phyloP scores from a whole-genome alignment of 2,329 filamentous ascomycete species.

The Cercospora janseana region DNA sequence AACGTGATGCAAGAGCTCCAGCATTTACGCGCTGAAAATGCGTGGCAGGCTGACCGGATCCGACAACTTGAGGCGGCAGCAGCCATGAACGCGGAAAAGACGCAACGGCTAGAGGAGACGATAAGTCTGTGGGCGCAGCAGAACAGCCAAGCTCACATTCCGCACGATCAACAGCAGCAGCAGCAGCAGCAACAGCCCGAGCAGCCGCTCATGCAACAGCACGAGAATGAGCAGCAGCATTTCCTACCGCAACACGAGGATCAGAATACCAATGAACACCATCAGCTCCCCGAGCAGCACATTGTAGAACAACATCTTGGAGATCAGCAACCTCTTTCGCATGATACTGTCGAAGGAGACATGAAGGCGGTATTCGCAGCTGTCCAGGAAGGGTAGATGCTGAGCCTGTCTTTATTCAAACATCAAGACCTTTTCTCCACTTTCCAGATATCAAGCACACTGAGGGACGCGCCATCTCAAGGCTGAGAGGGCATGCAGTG shows the following conservation, averaged over 20 bases:
- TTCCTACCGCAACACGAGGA: constrained; percentile 1
- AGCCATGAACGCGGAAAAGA: constrained; percentile 9
- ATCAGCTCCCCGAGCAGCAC: constrained; percentile 3
- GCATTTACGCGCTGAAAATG: constrained; percentile 43
- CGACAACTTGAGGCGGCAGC: constrained; percentile 26
- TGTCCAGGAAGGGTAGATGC: neutral
- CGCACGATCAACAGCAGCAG: constrained; percentile 8
- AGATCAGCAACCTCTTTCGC: neutral
- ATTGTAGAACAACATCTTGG: constrained; percentile 1
- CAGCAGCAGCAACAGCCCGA: constrained; percentile 8
- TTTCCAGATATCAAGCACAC: no score
- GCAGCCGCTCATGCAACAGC: neutral
- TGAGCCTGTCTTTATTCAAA: neutral
- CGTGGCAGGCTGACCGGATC: constrained; percentile 42
- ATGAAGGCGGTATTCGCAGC: constrained; percentile 4
- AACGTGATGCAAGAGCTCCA: constrained; percentile 42
- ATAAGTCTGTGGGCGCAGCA: constrained; percentile 19
- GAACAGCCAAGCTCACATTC: constrained; percentile 2
- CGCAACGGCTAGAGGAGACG: constrained; percentile 16
- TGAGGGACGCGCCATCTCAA: neutral
- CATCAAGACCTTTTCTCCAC: neutral
- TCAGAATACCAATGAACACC: constrained; percentile 1
- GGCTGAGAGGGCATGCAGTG: no score
- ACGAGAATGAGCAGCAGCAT: constrained; percentile 1
- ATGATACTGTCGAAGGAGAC: constrained; percentile 6